Evolutionary conservation across 164 flowering plant species (phyloP).

Genomic region (Chimonanthus praecox): DNA sequence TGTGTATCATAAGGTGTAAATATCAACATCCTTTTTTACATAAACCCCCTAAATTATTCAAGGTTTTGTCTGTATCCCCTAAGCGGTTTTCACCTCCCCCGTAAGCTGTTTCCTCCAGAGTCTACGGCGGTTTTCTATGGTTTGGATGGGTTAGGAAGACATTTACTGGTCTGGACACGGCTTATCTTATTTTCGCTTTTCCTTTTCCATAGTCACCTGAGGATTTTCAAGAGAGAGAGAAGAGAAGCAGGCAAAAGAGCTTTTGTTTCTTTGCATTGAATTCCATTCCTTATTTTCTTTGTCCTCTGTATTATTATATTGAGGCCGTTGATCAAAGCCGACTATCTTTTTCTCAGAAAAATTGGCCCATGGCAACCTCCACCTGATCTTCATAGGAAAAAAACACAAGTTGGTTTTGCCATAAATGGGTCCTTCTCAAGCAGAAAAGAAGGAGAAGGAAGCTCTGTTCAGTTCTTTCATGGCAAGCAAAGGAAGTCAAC

Average conservation of each 20-base stretch:
- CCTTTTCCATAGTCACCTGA: conserved; percentile 29
- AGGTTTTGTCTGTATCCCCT: no score
- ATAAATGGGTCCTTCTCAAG: conserved; percentile 32
- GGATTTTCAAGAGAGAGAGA: conserved; percentile 12
- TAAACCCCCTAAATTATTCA: no score
- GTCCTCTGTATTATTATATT: neutral
- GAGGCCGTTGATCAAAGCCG: conserved; percentile 21
- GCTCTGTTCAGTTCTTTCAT: conserved; percentile 21
- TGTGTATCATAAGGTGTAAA: no score
- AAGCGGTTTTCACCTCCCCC: neutral
- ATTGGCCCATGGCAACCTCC: conserved; percentile 6
- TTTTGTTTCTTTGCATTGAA: conserved; percentile 47
- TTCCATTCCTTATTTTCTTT: conserved; percentile 12
- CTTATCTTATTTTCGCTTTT: conserved; percentile 29
- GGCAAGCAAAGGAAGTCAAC: conserved; percentile 30
- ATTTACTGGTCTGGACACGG: neutral
- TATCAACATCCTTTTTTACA: no score
- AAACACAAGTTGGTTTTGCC: conserved; percentile 24
- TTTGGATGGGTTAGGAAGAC: conserved; percentile 3
- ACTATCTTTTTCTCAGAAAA: conserved; percentile 10
- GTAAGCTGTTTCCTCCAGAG: conserved; percentile 11
- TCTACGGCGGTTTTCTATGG: conserved; percentile 25
- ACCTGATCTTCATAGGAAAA: conserved; percentile 8
- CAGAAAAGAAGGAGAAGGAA: conserved; percentile 11
- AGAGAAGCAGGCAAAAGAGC: conserved; percentile 2